phyloP scores from a whole-genome alignment of 108 stramenopile species.

The Nitzschia sp. region DNA sequence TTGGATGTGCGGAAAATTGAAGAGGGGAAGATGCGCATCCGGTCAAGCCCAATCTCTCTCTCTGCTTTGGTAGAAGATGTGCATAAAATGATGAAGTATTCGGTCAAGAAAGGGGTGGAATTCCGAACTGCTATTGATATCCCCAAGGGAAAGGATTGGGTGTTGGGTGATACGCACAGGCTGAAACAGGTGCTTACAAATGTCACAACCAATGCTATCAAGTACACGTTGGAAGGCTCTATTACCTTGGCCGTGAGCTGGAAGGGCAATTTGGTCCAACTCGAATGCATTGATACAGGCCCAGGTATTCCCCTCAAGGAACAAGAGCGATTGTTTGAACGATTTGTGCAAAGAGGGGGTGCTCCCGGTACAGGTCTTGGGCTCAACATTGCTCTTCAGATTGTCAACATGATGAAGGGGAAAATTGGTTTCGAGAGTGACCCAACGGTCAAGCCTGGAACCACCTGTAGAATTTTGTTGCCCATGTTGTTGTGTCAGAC shows the following conservation, averaged over 20 bases:
- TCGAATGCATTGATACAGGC: conserved; percentile 53
- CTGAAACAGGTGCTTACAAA: conserved; percentile 49
- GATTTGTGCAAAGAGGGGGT: conserved; percentile 54
- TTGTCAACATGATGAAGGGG: conserved; percentile 34
- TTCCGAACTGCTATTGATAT: conserved; percentile 1
- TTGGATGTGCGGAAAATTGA: conserved; percentile 45
- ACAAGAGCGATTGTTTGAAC: conserved; percentile 44
- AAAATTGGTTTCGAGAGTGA: conserved; percentile 39
- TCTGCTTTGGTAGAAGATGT: conserved; percentile 9
- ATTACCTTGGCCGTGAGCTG: conserved; percentile 22
- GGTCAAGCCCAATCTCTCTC: conserved; percentile 12
- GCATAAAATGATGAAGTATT: conserved; percentile 33
- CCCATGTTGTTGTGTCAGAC: conserved; percentile 22
- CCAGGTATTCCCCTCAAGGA: conserved; percentile 54
- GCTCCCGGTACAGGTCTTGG: conserved; percentile 57
- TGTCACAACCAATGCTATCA: conserved; percentile 49
- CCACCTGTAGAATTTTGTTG: conserved; percentile 34
- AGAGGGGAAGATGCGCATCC: conserved; percentile 45
- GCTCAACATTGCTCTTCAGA: conserved; percentile 43
- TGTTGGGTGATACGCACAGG: conserved; percentile 36
- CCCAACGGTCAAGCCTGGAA: conserved; percentile 37
- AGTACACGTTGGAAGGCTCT: conserved; percentile 39
- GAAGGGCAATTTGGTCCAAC: conserved; percentile 16
- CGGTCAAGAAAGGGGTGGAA: conserved; percentile 19
- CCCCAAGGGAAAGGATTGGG: conserved; percentile 10